Base-by-base conservation (phyloP, 2,329 filamentous ascomycete species). In the Phaeosphaeria sp. region DNA sequence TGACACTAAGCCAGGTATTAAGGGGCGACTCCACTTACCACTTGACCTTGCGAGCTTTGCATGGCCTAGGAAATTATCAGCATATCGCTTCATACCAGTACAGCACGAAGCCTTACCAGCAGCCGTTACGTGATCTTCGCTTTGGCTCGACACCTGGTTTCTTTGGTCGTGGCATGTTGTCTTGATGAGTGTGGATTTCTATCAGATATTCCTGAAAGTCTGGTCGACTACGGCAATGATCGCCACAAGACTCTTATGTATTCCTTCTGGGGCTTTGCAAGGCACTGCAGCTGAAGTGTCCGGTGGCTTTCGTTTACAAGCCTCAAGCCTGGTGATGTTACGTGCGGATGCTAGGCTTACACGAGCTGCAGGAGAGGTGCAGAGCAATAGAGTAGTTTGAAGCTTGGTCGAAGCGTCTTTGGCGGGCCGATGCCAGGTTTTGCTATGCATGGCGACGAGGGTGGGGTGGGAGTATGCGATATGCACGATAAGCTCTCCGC, bases 41-140 rank as follows among this genome's bases (percentile, higher is more conserved):
- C 81, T 93, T 93, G 62, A 91, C 86, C 76, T 91, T 94, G 59
- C 90, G 85, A 62, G 85, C 85, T 79, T 93, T 93, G 80, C 91
- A 93, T 13, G 89, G 90, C 89, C 90, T 92, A 60, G 33, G 50
- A 48, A 57, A 15, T 36, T 22, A 58, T 67, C 51, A 71, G 64
- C 59, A 7, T 13, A 36, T 7, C 11, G 11, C 11, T 13, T 36
- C 30, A 13, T n/a, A 36, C 3, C 15, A 6, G 6, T 30, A 6
- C 25, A 5, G 25, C 46, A 40, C 36, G 6, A 40, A 18, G 36
- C 40, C 39, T 77, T 77, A 88, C 88, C 88, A 90, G 74, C 88
- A 91, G 48, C 88, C 88, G 67, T 87, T 89, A 47, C 88, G 84
- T 65, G 87, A 89, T 68, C 88, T 82, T 68, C 81, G 85, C 78